A percentile compares a stretch with the other conserved stretches of the same genome.
Conservation (phyloP, 179 eudicot species). For the Carnegiea gigantea region DNA sequence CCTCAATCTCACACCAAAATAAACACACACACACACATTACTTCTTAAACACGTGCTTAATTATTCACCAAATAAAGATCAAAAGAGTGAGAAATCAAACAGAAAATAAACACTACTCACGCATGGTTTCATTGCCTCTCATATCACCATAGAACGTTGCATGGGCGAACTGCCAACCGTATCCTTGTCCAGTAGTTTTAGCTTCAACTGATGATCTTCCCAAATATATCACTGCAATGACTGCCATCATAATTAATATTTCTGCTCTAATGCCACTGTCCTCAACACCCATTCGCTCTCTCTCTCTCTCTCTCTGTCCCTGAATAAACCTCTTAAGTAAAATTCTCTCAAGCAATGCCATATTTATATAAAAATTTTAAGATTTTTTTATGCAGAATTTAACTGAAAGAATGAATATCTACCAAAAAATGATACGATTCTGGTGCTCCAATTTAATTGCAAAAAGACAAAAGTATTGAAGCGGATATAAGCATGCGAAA, state of each 20-base stretch:
- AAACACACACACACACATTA: background rate
- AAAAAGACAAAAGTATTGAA: background rate
- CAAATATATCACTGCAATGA: conserved; percentile 4
- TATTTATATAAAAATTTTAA: background rate
- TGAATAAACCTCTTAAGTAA: background rate
- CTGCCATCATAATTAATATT: background rate
- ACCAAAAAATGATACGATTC: background rate
- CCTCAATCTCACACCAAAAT: background rate
- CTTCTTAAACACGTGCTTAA: background rate
- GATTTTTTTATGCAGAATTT: background rate
- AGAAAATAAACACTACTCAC: conserved; percentile 5
- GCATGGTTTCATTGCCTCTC: conserved; percentile 22
- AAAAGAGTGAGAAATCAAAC: background rate
- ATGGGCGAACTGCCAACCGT: conserved; percentile 25
- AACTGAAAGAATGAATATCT: background rate
- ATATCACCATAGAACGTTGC: conserved; percentile 29
- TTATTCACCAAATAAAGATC: too few species aligned
- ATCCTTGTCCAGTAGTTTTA: background rate
- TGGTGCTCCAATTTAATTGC: conserved; percentile 14
- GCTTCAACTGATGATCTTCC: background rate
- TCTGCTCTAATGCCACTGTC: too few species aligned
- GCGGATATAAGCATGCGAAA: background rate
- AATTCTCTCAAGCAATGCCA: background rate
- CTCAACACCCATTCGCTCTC: background rate
- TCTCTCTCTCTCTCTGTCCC: background rate